Base-by-base conservation (phyloP, 768 basidiomycete genomes). In the Lactarius quietus region DNA sequence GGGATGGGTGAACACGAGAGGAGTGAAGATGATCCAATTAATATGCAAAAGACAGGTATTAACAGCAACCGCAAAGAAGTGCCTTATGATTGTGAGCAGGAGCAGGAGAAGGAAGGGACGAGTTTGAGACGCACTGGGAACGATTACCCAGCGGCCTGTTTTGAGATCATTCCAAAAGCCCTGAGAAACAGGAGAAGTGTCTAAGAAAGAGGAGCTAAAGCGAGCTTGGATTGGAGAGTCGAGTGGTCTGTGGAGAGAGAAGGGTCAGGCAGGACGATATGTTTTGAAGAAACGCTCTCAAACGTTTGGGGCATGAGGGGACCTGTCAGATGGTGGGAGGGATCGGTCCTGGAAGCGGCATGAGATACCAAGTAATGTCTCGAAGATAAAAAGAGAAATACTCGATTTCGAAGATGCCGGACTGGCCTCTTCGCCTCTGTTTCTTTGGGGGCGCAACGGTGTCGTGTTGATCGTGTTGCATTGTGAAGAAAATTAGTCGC, bases 51-150 rank as follows among this genome's bases (percentile, higher is more conserved):
- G 60, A 89, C 4, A 7, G 87, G 85, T 1, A 87, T 61, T 38
- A 85, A 68, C 38, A 93, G 81, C 26, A 95, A 72, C 66, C 87
- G 87, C 74, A 92, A 76, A 0, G 93, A 84, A 7, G 84, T 82
- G 15, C 74, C 90, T 91, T 68, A 17, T 51, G n/a, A 20, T 20
- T 1, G 38, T 41, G 15, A 38, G 59, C 3, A 55, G 15, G 36
- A 1, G 17, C 52, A 61, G 48, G 18, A 4, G 2, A 29, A 62
- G 36, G 6, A n/a, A 3, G n/a, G 1, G 23, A 45, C 28, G 35
- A 7, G 52, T 0, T 23, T 6, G 28, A 65, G 14, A 80, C 83
- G 61, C 57, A 89, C 93, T 73, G 9, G 93, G 93, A 26, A 89
- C 79, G 20, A 89, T 75, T 62, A 87, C 86, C 94, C 94, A 96